Evolutionary conservation across 2,329 filamentous ascomycete species (phyloP), one percentile per base, ranked within the genome.

Genomic region (Xylaria polymorpha): DNA sequence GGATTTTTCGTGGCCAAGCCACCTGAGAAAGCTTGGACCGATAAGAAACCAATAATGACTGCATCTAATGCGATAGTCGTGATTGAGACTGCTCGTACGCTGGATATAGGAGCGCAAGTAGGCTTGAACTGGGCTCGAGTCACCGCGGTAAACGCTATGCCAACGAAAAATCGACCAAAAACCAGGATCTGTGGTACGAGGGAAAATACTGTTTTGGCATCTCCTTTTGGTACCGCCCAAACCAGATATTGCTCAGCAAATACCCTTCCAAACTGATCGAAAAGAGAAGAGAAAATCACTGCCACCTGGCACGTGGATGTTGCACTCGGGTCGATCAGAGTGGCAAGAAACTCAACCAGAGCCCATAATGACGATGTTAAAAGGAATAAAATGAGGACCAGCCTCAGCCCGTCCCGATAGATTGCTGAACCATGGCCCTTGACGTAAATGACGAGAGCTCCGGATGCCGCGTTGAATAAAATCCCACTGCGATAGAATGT

Each of bases 321-420:
- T 39, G 83, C 82, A 39, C 77, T 77, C 41, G 81, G 76, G 70
- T 84, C 79, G 77, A 87, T 80, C 62, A 86, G 75, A 29, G 84
- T 84, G 35, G 85, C 79, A 64, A 85, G 78, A 70, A 89, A 89
- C 66, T 83, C 83, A 69, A 82, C 76, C 48, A 85, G 78, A 56
- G 86, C 86, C 87, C 87, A 90, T 58, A 87, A 80, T 72, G 83
- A 82, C 37, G 85, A 81, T 66, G 83, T 81, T 32, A 83, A 69
- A 74, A 88, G 82, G 77, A 88, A 88, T 72, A 81, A 78, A 75
- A 84, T 80, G 86, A 89, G 87, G 86, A 84, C 86, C 86, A 89
- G 87, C 87, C 87, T 88, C 86, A 85, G 83, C 81, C 86, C 85
- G 80, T 88, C 85, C 79, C 85, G 83, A 76, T 86, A 82, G 68